Evolutionary conservation across 495 filamentous ascomycete species (phyloP).

Genomic region (Aspergillus nanangensis): DNA sequence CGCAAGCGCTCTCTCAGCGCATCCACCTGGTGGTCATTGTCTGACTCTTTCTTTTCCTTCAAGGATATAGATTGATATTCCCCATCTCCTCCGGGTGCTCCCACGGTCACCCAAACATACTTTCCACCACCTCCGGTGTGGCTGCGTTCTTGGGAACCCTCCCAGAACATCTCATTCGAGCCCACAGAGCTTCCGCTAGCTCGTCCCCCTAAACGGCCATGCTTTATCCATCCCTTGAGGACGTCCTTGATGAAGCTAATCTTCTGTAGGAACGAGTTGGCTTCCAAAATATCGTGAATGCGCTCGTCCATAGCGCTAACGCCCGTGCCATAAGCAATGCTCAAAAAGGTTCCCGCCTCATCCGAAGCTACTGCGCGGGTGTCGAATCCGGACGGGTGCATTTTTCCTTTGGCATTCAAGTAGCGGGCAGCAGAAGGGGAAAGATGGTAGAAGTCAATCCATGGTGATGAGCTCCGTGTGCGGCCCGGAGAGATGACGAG

Average conservation of each 20-base stretch:
- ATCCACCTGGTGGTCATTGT: conserved; percentile 31
- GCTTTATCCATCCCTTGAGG: conserved; percentile 66
- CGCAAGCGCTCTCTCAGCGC: conserved; percentile 30
- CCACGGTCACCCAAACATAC: conserved; percentile 81
- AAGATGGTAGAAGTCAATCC: conserved; percentile 82
- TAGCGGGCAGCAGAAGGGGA: conserved; percentile 62
- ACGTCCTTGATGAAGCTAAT: conserved; percentile 68
- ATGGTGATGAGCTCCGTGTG: conserved; percentile 47
- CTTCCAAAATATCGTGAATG: conserved; percentile 59
- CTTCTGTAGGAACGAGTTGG: conserved; percentile 78
- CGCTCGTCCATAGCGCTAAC: conserved; percentile 49
- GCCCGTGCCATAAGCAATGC: conserved; percentile 50
- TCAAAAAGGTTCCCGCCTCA: conserved; percentile 56
- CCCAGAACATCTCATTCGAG: conserved; percentile 54
- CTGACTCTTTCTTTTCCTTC: conserved; percentile 21
- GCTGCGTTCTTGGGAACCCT: conserved; percentile 55
- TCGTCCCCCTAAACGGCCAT: conserved; percentile 62
- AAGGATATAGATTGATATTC: conserved; percentile 40
- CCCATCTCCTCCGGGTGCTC: conserved; percentile 68
- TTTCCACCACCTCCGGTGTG: conserved; percentile 55
- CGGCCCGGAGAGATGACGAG: conserved; percentile 72
- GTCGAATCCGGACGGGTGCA: conserved; percentile 48
- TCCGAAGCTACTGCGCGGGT: conserved; percentile 54
- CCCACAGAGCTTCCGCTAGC: conserved; percentile 6
- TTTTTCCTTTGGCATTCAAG: conserved; percentile 56